These are phyloP conservation scores for Aleurites moluccanus DNA, from an alignment of 441 rosid species.

Conservation along the genomic window DNA sequence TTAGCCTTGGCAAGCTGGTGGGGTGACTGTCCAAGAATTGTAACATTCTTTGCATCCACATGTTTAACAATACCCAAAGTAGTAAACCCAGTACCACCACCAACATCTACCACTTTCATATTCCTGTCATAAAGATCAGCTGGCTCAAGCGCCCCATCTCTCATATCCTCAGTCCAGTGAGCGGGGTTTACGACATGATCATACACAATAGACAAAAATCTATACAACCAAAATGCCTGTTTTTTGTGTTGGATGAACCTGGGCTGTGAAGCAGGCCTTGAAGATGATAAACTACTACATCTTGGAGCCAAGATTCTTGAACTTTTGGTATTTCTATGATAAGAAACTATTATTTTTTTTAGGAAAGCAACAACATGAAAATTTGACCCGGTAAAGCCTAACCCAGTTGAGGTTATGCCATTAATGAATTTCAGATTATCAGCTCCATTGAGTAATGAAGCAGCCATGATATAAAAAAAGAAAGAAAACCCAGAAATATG, in stretches of 20 bases:
- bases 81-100: slow-evolving; percentile 57
- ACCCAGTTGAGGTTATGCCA: slow-evolving; percentile 15
- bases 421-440: slow-evolving; percentile 28
- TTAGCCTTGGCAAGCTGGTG: slow-evolving; percentile 57
- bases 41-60: slow-evolving; percentile 52
- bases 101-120: slow-evolving; percentile 48
- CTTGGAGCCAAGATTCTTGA: slow-evolving; percentile 23
- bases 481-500: slow-evolving; percentile 9
- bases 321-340: slow-evolving; percentile 5
- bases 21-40: slow-evolving; percentile 54
- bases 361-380: slow-evolving; percentile 14
- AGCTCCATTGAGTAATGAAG: slow-evolving; percentile 37
- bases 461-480: slow-evolving; percentile 27
- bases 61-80: slow-evolving; percentile 59
- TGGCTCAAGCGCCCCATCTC: slow-evolving; percentile 47
- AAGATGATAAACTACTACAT: slow-evolving; percentile 37
- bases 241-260: slow-evolving; percentile 54
- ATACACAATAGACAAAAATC: slow-evolving; percentile 49
- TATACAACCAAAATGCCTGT: slow-evolving; percentile 54
- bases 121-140: slow-evolving; percentile 44
- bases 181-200: slow-evolving; percentile 55
- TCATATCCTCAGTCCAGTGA: slow-evolving; percentile 58
- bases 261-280: slow-evolving; percentile 51
- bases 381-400: slow-evolving; percentile 20
- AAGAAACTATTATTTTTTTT: slow-evolving; percentile 14